Evolutionary conservation across 352 stramenopile genomes (phyloP).

Genomic region (Peronosclerospora sorghi): DNA sequence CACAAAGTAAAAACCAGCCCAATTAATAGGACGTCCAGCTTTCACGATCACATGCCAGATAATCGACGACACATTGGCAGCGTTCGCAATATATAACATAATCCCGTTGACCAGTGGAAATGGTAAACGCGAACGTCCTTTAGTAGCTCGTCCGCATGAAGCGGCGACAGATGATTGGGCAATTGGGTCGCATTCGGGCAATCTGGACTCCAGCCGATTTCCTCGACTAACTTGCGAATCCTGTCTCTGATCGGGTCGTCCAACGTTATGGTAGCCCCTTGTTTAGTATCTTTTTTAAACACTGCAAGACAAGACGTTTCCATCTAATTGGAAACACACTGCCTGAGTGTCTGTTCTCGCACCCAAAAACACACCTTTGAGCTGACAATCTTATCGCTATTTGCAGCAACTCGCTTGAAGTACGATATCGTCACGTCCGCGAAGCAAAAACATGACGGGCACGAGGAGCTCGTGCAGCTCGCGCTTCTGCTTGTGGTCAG

Average conservation of each 20-base stretch:
- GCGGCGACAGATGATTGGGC: slow-evolving; percentile 40
- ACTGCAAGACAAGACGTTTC: slow-evolving; percentile 29
- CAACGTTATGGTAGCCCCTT: slow-evolving; percentile 25
- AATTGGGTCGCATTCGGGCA: slow-evolving; percentile 39
- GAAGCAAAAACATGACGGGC: slow-evolving; percentile 49
- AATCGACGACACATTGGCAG: slow-evolving; percentile 68
- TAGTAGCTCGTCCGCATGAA: slow-evolving; percentile 59
- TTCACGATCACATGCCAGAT: slow-evolving; percentile 72
- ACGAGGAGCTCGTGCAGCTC: slow-evolving; percentile 32
- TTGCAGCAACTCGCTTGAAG: slow-evolving; percentile 3
- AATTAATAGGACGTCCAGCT: slow-evolving; percentile 60
- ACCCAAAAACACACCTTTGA: neutral
- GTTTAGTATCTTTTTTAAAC: slow-evolving; percentile 37
- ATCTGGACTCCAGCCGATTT: slow-evolving; percentile 56
- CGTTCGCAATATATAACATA: slow-evolving; percentile 73
- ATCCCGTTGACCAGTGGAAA: slow-evolving; percentile 48
- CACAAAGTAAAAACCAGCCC: slow-evolving; percentile 74
- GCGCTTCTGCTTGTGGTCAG: slow-evolving; percentile 19
- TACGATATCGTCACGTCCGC: slow-evolving; percentile 53
- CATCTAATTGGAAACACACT: slow-evolving; percentile 21
- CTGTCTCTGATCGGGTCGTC: slow-evolving; percentile 36
- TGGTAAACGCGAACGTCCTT: slow-evolving; percentile 48
- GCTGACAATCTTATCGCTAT: too few species aligned
- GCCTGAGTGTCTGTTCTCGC: slow-evolving; percentile 28
- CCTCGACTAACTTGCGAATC: slow-evolving; percentile 32